Percentiles rank a stretch among this genome's conserved stretches.
Evolutionary conservation across 345 rosid genomes (phyloP).

Genomic region (Rhizophora apiculata): DNA sequence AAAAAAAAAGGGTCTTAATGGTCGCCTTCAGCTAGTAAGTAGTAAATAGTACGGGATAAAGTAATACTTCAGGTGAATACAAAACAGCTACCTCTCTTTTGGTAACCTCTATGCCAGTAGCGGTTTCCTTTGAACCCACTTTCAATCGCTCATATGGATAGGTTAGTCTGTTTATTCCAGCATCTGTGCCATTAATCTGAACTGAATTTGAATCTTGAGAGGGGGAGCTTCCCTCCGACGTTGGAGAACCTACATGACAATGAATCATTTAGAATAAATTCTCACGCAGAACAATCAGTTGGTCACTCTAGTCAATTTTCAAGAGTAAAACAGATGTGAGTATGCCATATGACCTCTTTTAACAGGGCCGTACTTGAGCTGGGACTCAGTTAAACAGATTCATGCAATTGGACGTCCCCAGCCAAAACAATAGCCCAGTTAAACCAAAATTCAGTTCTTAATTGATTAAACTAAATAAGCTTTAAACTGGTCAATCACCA

Average conservation of each 20-base stretch:
- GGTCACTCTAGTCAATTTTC: too few species aligned
- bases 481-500: too few species aligned
- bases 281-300: too few species aligned
- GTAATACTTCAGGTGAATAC: neutral
- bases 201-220: conserved; percentile 13
- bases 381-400: neutral
- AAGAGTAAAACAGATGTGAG: too few species aligned
- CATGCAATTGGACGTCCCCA: neutral
- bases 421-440: too few species aligned
- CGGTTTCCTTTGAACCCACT: conserved; percentile 53
- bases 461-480: neutral
- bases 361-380: neutral
- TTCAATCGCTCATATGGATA: conserved; percentile 51
- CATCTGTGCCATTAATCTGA: conserved; percentile 24
- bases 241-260: conserved; percentile 37
- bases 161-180: conserved; percentile 26
- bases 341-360: neutral
- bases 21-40: too few species aligned
- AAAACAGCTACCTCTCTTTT: conserved; percentile 60
- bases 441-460: neutral
- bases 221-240: conserved; percentile 15
- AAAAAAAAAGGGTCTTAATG: too few species aligned
- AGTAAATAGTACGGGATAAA: too few species aligned
- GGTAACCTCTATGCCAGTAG: conserved; percentile 46
- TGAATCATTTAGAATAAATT: neutral